phyloP scores from a whole-genome alignment of 139 green algal species.

The Zygnema circumcarinatum region DNA sequence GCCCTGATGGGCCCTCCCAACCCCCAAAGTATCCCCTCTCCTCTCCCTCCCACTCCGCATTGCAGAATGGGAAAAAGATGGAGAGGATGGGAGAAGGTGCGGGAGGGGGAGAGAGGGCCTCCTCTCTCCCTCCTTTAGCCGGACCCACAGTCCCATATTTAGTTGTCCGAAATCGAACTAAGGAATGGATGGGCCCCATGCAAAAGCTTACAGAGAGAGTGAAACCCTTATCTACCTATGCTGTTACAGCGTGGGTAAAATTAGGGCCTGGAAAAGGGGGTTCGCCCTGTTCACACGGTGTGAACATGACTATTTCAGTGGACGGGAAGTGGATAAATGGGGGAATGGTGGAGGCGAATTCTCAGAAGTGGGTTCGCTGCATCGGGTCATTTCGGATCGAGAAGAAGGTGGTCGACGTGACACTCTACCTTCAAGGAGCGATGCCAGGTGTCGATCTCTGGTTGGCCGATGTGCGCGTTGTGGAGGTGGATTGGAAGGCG shows the following conservation, averaged over 20 bases:
- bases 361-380: constrained; percentile 33
- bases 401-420: not conserved
- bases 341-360: constrained; percentile 15
- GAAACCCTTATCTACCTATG: constrained; percentile 25
- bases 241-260: constrained; percentile 37
- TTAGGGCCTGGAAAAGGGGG: not conserved
- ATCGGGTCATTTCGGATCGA: constrained; percentile 45
- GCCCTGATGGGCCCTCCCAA: not conserved
- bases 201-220: constrained; percentile 9
- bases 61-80: not conserved
- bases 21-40: not conserved
- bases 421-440: constrained; percentile 43
- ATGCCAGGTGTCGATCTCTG: constrained; percentile 39
- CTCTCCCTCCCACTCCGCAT: not conserved
- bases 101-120: not conserved
- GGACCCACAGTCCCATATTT: constrained; percentile 38
- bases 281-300: not conserved
- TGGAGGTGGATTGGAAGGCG: constrained; percentile 13
- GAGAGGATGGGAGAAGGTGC: not conserved
- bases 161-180: constrained; percentile 11
- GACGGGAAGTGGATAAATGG: constrained; percentile 37
- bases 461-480: constrained; percentile 30
- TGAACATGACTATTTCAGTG: constrained; percentile 22
- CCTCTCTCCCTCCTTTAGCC: constrained; percentile 2
- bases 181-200: constrained; percentile 26